A percentile compares a stretch with the other conserved stretches of the same genome.
phyloP scores from a whole-genome alignment of 768 basidiomycete genomes.

The Trametes coccinea region DNA sequence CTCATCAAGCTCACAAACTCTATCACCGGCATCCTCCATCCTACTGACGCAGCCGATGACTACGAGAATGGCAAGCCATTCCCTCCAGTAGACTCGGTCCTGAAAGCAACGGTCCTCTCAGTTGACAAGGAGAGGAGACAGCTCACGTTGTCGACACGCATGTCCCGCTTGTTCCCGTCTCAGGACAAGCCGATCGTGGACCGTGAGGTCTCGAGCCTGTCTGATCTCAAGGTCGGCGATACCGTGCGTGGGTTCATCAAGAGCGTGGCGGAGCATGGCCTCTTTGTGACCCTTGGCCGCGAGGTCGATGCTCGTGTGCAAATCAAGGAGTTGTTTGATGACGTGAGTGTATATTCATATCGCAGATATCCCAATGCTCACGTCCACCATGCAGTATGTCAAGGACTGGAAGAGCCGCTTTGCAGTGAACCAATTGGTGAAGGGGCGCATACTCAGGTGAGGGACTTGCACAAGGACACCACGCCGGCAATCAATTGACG shows the following conservation, averaged over 20 bases:
- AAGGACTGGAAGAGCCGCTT: constrained; percentile 95
- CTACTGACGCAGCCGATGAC: constrained; percentile 81
- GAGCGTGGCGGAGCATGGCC: constrained; percentile 79
- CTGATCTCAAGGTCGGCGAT: constrained; percentile 69
- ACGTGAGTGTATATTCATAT: constrained; percentile 41
- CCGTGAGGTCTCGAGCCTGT: constrained; percentile 61
- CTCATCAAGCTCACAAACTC: constrained; percentile 73
- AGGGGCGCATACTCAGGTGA: constrained; percentile 80
- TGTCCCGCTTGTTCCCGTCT: constrained; percentile 65
- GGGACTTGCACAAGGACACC: background rate
- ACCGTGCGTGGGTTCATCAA: constrained; percentile 89
- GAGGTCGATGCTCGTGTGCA: constrained; percentile 89
- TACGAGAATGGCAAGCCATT: constrained; percentile 59
- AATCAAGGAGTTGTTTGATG: constrained; percentile 91
- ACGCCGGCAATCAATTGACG: background rate
- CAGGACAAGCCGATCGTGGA: constrained; percentile 55
- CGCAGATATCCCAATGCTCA: background rate
- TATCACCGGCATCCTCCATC: constrained; percentile 76
- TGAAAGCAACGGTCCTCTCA: constrained; percentile 70
- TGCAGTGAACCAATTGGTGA: constrained; percentile 77
- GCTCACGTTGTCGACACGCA: constrained; percentile 78
- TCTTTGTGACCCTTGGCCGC: constrained; percentile 86
- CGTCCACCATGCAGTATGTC: constrained; percentile 60
- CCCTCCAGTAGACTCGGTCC: constrained; percentile 61
- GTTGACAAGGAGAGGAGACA: constrained; percentile 68